phyloP scores from a whole-genome alignment of 352 stramenopile genomes.

The Pythium rishiriense region DNA sequence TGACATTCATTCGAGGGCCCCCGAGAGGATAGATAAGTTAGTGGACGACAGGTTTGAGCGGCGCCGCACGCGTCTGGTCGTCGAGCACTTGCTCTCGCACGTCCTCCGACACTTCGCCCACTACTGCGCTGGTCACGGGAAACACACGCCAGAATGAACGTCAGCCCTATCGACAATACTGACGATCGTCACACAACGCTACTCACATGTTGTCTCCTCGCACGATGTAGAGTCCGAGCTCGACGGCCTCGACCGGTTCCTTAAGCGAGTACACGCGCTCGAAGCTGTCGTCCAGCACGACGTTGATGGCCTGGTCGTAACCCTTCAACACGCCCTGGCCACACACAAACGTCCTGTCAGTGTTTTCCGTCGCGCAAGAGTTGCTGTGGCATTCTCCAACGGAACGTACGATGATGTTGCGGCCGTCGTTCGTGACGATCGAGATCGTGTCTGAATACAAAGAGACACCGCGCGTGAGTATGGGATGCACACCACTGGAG shows the following conservation, averaged over 20 bases:
- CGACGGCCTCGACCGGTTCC: conserved; percentile 87
- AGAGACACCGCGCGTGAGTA: conserved; percentile 1
- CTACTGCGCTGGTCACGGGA: conserved; percentile 62
- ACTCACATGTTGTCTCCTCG: conserved; percentile 92
- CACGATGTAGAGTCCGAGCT: conserved; percentile 93
- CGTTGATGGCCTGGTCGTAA: conserved; percentile 93
- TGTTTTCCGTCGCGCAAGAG: neutral
- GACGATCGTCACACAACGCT: neutral
- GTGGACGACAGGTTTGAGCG: conserved; percentile 91
- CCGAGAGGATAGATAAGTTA: conserved; percentile 70
- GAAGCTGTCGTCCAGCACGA: conserved; percentile 92
- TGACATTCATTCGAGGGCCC: too few species aligned
- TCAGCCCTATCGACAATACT: neutral
- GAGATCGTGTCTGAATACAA: conserved; percentile 78
- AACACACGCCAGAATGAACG: conserved; percentile 3
- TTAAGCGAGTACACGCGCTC: conserved; percentile 92
- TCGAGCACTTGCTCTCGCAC: conserved; percentile 90
- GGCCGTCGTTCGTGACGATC: conserved; percentile 93
- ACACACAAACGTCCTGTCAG: neutral
- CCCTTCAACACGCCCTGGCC: conserved; percentile 84
- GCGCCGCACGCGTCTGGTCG: conserved; percentile 81
- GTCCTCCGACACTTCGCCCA: conserved; percentile 85
- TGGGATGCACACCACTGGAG: neutral
- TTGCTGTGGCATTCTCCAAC: too few species aligned
- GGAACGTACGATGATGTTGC: conserved; percentile 92